Base-by-base conservation (phyloP, 306 rosid genomes). In the Rosa lucieae region DNA sequence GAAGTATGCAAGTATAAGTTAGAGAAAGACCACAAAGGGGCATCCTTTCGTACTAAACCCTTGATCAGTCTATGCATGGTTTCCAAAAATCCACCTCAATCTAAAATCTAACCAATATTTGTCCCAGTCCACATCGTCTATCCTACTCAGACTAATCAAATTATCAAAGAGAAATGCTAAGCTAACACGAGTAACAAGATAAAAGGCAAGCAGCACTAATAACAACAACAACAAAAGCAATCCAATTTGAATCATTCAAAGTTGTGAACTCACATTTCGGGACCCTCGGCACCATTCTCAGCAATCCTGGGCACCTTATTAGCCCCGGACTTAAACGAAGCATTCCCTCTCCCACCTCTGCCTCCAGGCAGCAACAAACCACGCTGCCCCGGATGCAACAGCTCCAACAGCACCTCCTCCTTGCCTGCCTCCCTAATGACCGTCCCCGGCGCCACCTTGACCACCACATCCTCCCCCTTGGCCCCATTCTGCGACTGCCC, bases 341-440 rank as follows among this genome's bases (percentile, higher is more conserved):
- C 97, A 53, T 94, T 94, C 82, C 99, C 99, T 86, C 97, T 86
- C 42, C 99, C 99, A 14, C 97, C 99, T 86, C 97, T 86, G 11
- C 99, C 99, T 23, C 99, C 97, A 0, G 95, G 97, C 85, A 94
- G 84, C 58, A 94, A 53, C 88, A 92, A 74, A 5, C 92, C 95
- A 37, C 83, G 82, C 81, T 92, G 97, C 61, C 97, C 99, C 2
- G 91, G 97, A 78, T 72, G 76, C 84, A 94, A 84, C 88, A 92
- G 83, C 82, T 94, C 97, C 92, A 94, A 82, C 52, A 94, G 78
- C 78, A 89, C 89, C 44, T 85, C 89, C 18, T 85, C 97, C 14
- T 77, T 77, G 55, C 85, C 94, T 0, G 92, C 90, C 79, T 91
- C 93, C 59, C 92, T 82, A 10, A 94, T 79, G 17, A 92, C 84